phyloP scores from a whole-genome alignment of 2,329 filamentous ascomycete species.

The Aspergillus novofumigatus region DNA sequence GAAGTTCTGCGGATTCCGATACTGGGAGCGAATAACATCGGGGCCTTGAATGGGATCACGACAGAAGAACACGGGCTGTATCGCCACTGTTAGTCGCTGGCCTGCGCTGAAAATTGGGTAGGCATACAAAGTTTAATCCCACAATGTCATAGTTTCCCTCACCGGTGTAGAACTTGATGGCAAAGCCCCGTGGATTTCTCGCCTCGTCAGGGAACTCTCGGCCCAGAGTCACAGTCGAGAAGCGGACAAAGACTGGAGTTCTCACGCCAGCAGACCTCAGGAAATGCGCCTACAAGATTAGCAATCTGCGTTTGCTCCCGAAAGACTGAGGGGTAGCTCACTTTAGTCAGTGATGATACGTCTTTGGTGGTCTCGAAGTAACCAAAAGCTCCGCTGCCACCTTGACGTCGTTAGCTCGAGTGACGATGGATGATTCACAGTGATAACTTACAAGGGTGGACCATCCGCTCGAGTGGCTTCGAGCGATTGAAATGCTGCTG shows the following conservation, averaged over 20 bases:
- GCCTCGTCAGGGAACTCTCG: slow-evolving; percentile 44
- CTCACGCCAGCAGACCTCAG: slow-evolving; percentile 37
- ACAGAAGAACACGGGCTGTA: slow-evolving; percentile 47
- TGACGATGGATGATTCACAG: background rate
- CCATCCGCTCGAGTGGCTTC: slow-evolving; percentile 47
- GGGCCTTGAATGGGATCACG: slow-evolving; percentile 47
- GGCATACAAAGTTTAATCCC: slow-evolving; percentile 41
- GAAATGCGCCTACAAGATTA: slow-evolving; percentile 33
- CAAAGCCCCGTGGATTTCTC: slow-evolving; percentile 47
- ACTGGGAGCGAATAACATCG: slow-evolving; percentile 47
- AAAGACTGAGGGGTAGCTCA: background rate
- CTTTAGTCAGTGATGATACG: slow-evolving; percentile 13
- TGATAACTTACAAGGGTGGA: slow-evolving; percentile 19
- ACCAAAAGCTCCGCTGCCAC: slow-evolving; percentile 22
- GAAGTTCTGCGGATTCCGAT: slow-evolving; percentile 47
- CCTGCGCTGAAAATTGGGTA: background rate
- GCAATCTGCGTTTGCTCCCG: too few relatives aligned
- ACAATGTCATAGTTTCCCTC: slow-evolving; percentile 51
- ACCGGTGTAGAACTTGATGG: slow-evolving; percentile 48
- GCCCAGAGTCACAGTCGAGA: slow-evolving; percentile 44
- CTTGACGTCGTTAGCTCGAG: background rate
- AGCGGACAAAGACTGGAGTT: slow-evolving; percentile 43
- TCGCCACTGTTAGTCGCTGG: background rate
- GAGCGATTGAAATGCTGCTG: slow-evolving; percentile 55
- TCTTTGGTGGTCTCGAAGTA: slow-evolving; percentile 24